These are phyloP conservation scores for Fusarium pseudocircinatum DNA, from an alignment of 2,329 filamentous ascomycete species.

Conservation along the genomic window DNA sequence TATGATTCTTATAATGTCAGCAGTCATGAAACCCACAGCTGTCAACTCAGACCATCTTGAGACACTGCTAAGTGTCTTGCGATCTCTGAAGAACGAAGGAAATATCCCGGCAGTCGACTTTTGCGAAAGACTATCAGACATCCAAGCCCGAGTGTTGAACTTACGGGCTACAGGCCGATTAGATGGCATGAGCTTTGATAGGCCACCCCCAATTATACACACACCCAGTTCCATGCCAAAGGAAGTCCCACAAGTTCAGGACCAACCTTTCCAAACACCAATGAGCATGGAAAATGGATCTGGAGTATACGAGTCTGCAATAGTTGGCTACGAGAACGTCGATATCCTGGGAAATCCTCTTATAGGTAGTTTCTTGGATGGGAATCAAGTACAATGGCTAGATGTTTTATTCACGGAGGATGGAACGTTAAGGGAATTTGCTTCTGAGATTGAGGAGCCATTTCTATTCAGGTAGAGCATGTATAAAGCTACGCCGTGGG, in stretches of 20 bases:
- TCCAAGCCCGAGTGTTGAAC: slow-evolving; percentile 30
- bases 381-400: slow-evolving; percentile 39
- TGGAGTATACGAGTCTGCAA: background rate
- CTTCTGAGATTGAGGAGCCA: slow-evolving; percentile 43
- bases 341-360: slow-evolving; percentile 42
- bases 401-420: slow-evolving; percentile 41
- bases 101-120: slow-evolving; percentile 46
- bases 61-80: slow-evolving; percentile 42
- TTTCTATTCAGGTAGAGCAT: slow-evolving; percentile 26
- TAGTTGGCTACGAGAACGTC: slow-evolving; percentile 26
- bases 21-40: slow-evolving; percentile 43
- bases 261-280: slow-evolving; percentile 3
- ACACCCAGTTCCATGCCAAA: background rate
- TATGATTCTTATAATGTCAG: slow-evolving; percentile 46
- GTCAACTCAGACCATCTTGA: slow-evolving; percentile 43
- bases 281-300: background rate
- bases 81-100: slow-evolving; percentile 44
- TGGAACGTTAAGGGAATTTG: slow-evolving; percentile 39
- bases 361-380: slow-evolving; percentile 43
- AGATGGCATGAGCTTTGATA: slow-evolving; percentile 1
- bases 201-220: background rate
- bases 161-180: slow-evolving; percentile 24
- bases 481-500: background rate
- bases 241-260: background rate
- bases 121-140: slow-evolving; percentile 43